phyloP scores from a whole-genome alignment of 495 filamentous ascomycete genomes.

The Bombardia bombarda region DNA sequence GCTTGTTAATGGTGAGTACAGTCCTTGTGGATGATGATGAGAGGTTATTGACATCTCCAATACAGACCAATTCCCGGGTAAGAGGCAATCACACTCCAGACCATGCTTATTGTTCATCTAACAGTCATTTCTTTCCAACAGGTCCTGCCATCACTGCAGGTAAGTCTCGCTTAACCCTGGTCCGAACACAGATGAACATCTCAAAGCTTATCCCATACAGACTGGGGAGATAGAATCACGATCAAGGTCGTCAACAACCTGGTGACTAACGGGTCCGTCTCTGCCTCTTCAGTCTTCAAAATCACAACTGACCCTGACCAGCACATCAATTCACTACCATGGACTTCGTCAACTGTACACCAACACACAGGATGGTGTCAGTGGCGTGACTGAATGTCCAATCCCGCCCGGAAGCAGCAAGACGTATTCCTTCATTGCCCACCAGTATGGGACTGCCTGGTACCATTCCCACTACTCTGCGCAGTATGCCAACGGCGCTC shows the following conservation, averaged over 20 bases:
- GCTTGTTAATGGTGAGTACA: slow-evolving; percentile 32
- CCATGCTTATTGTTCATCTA: neutral
- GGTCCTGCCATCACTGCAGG: slow-evolving; percentile 46
- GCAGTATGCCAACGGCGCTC: slow-evolving; percentile 43
- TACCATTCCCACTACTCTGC: slow-evolving; percentile 50
- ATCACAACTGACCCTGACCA: slow-evolving; percentile 25
- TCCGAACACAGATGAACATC: slow-evolving; percentile 5
- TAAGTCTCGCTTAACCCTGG: neutral
- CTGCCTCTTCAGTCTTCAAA: slow-evolving; percentile 50
- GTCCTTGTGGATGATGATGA: slow-evolving; percentile 4
- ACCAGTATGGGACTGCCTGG: slow-evolving; percentile 49
- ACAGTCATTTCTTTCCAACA: slow-evolving; percentile 3
- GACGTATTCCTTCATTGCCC: slow-evolving; percentile 45
- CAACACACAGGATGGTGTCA: slow-evolving; percentile 38
- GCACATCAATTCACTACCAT: slow-evolving; percentile 34
- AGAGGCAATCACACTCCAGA: too few species aligned
- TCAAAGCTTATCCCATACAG: neutral
- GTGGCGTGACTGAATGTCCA: slow-evolving; percentile 39
- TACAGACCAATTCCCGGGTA: slow-evolving; percentile 22
- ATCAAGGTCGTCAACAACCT: slow-evolving; percentile 49
- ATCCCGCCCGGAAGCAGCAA: slow-evolving; percentile 36
- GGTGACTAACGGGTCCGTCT: slow-evolving; percentile 24
- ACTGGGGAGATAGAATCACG: slow-evolving; percentile 54
- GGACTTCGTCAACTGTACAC: slow-evolving; percentile 24
- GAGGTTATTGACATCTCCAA: neutral